Evolutionary conservation across 768 basidiomycete genomes (phyloP), one percentile per base, ranked within the genome.

Genomic region (Pholiota conissans): DNA sequence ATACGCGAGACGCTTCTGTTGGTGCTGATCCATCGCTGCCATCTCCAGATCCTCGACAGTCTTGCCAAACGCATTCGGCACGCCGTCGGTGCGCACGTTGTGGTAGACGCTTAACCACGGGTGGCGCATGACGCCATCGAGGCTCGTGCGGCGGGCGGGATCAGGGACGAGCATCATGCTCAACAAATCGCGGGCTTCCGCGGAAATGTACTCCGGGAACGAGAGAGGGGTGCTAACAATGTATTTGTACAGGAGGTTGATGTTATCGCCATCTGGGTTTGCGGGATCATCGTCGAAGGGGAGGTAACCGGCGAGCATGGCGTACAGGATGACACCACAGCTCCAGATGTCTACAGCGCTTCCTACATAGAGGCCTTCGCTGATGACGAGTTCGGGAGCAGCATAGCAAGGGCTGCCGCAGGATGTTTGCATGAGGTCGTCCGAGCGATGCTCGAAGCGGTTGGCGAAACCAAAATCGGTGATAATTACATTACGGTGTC

Each of bases 381-480:
- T 93, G 63, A 98, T 95, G 74, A 99, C 97, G 10, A 99, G 81
- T 70, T 99, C 97, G 0, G 97, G 97, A 0, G 97, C 97, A 5
- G 97, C 97, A 71, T 98, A 99, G 73, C 97, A 99, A 0, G 97
- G 97, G 27, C 89, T 91, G 14, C 97, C 97, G 62, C 97, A 98
- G 62, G 89, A 92, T 0, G 97, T 98, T 68, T 97, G 95, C 97
- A 98, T 98, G 62, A 98, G 85, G 69, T 99, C 97, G 73, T 95
- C 93, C 9, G 87, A 62, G 29, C 87, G 86, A 68, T 96, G 92
- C 71, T 96, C 93, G 70, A 98, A 99, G 49, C 91, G 87, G 76
- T 98, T 99, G 59, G 97, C 97, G 67, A 98, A 99, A 11, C 97
- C 97, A 71, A 99, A 99, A 71, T 98, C 97, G 56, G 97, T 98